Percentiles rank a stretch among this genome's conserved stretches.
phyloP scores from a whole-genome alignment of 768 basidiomycete species.

The Tricholoma furcatifolium region DNA sequence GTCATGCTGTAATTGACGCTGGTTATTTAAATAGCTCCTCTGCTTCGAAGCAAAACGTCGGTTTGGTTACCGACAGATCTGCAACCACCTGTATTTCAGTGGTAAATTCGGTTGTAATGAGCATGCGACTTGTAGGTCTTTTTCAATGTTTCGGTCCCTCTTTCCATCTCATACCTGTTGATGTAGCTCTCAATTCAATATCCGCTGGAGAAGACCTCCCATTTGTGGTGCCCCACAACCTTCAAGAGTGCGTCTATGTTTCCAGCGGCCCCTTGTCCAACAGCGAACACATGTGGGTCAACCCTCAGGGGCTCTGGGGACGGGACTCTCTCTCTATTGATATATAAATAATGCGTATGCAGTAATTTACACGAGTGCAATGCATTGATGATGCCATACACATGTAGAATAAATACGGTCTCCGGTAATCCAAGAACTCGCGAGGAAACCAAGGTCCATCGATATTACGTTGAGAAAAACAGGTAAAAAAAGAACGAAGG shows the following conservation, averaged over 20 bases:
- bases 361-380: constrained; percentile 13
- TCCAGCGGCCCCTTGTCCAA: constrained; percentile 4
- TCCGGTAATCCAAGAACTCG: constrained; percentile 6
- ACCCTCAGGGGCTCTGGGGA: constrained; percentile 19
- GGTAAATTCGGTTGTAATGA: too few species aligned
- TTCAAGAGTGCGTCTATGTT: constrained; percentile 15
- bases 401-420: constrained; percentile 1
- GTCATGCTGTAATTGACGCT: too few species aligned
- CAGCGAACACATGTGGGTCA: constrained; percentile 29
- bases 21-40: too few species aligned
- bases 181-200: constrained; percentile 11
- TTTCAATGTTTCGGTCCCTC: neutral
- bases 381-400: constrained; percentile 1
- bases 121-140: constrained; percentile 8
- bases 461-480: neutral
- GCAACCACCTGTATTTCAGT: too few species aligned
- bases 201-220: constrained; percentile 9
- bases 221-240: constrained; percentile 6
- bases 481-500: neutral
- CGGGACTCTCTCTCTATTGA: too few species aligned
- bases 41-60: too few species aligned
- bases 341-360: constrained; percentile 4
- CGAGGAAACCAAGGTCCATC: neutral
- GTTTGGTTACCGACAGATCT: too few species aligned
- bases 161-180: too few species aligned